Evolutionary conservation across 106 monocot species (phyloP), one percentile per base, ranked within the genome.

Genomic region (Phalaenopsis equestris): DNA sequence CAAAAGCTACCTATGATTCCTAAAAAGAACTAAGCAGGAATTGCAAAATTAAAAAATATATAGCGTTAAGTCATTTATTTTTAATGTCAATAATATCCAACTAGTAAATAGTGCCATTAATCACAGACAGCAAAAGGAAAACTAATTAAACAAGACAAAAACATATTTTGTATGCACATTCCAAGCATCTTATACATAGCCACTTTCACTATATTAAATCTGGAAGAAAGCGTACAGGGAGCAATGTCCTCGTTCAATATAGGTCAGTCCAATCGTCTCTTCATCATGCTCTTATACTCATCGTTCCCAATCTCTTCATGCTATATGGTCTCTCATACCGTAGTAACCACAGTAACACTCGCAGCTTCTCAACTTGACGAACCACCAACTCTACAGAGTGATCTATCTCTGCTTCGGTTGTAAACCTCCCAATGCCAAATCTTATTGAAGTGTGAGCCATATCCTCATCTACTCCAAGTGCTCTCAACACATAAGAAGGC

Each of bases 381-480:
- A 98, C 97, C 1, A 92, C 92, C 24, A 98, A 85, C 80, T 94
- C 92, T 23, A 89, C 79, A 1, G 94, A 92, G 19, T 70, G 72
- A 76, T 94, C 92, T 24, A 98, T 85, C 94, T 94, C 97, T 2
- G 73, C 94, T 87, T 92, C 92, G 2, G 92, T 94, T 5, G 94
- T 94, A 21, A 98, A 98, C 79, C 97, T 80, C 12, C 97, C 97
- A 37, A 98, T 92, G 23, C 97, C 97, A 82, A 94, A 98, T 76
- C 94, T 87, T 72, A 98, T 94, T 0, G 97, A 98, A 3, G 94
- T 98, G 73, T 98, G 94, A 0, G 94, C 93, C 97, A 98, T 98
- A 45, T 98, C 97, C 85, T 98, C 97, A 10, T 98, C 97, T 41
- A 98, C 97, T 3, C 97, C 97, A 8, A 94, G 86, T 0, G 97